Evolutionary conservation across 257 asterid genomes (phyloP), one percentile per base, ranked within the genome.

Genomic region (Verbascum thapsus): DNA sequence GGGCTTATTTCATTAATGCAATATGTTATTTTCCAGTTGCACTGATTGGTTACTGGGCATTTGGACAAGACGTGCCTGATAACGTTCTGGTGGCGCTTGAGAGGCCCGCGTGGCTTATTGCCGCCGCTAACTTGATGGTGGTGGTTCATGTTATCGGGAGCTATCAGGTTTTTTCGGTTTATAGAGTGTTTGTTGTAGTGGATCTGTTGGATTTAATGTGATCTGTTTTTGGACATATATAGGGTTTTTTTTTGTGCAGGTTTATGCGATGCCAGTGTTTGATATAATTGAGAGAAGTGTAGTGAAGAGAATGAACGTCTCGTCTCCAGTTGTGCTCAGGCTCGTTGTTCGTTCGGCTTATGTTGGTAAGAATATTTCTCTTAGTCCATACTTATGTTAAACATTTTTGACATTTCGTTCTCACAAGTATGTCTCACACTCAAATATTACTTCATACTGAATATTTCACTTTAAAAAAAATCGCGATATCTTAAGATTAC

Each of bases 91-190:
- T 83, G 3, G 87, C 83, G 38, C 95, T 90, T 5, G 60, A 83
- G 70, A 84, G 77, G 62, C 98, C 97, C 8, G 75, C 86, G 0
- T 90, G 98, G 98, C 95, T 90, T 18, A 88, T 90, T 61, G 98
- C 98, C 7, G 80, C 89, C 16, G 95, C 98, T 45, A 90, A 90
- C 53, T 40, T 90, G 61, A 87, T 88, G 95, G 96, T 90, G 10
- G 98, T 88, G 0, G 58, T 90, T 49, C 98, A 90, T 71, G 98
- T 90, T 26, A 77, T 90, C 5, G 96, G 98, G 52, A 90, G 98
- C 77, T 90, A 90, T 74, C 96, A 90, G 96, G 97, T 88, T 10
- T 9, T n/a, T 1, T 13, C 20, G 6, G 2, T 13, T 16, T 40
- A 6, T 18, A 11, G 10, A 11, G 12, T 12, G 42, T 42, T 35